Evolutionary conservation across 148 eudicot genomes (phyloP).

Genomic region (Polygonum maritimum): DNA sequence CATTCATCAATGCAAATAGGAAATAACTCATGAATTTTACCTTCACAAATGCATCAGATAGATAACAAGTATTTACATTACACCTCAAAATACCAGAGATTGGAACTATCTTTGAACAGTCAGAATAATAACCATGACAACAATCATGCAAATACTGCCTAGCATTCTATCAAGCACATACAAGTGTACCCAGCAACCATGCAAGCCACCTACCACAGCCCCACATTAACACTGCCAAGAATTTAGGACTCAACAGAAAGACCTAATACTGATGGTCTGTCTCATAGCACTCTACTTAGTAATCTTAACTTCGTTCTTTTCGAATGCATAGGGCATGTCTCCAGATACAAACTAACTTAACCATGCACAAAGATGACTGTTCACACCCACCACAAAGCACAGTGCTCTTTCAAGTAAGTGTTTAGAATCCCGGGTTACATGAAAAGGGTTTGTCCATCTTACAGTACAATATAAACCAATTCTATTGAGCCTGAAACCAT

Average conservation of each 20-base stretch:
- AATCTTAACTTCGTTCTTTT: not conserved
- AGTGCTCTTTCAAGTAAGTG: not conserved
- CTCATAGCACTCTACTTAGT: not conserved
- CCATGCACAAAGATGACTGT: not conserved
- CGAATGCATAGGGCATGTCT: not conserved
- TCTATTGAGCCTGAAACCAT: not conserved
- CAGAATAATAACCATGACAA: not conserved
- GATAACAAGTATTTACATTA: not conserved
- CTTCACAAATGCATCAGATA: not conserved
- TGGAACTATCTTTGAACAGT: not conserved
- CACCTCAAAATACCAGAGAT: not conserved
- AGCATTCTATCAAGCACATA: not conserved
- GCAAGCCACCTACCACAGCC: not conserved
- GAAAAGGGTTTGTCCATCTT: not conserved
- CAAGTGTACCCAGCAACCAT: not conserved
- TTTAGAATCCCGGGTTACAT: not conserved
- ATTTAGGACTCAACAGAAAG: not conserved
- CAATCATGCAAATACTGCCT: not conserved
- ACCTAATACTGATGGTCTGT: not conserved
- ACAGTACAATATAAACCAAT: not conserved
- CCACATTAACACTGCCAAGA: not conserved
- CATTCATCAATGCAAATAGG: not conserved
- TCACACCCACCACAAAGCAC: not conserved
- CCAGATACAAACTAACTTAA: not conserved
- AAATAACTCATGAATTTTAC: not conserved